Percentiles rank a stretch among this genome's conserved stretches.
Conservation (phyloP, 2,329 filamentous ascomycete genomes). For the Trichoderma aggressivum region DNA sequence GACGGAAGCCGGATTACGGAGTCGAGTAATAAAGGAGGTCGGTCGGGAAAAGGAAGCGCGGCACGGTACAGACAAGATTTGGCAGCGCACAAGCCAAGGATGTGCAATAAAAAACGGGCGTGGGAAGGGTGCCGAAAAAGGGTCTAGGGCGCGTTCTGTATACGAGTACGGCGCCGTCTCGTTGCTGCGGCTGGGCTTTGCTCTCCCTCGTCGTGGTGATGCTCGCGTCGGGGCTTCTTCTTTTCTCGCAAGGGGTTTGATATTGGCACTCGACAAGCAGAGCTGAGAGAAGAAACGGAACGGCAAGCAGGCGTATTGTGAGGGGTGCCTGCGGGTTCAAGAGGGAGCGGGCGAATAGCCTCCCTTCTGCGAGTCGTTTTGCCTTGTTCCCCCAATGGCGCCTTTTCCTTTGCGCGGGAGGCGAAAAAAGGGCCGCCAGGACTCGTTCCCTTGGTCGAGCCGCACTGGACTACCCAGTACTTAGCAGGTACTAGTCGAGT, state of each 20-base stretch:
- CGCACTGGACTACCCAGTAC: not conserved
- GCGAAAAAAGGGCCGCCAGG: not conserved
- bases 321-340: not conserved
- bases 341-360: conserved; percentile 8
- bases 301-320: not conserved
- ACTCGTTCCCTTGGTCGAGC: not conserved
- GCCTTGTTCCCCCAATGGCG: conserved; percentile 4
- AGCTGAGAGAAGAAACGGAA: not conserved
- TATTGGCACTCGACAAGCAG: not conserved
- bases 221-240: not conserved
- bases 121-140: conserved; percentile 14
- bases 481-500: conserved; percentile 6
- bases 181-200: not conserved
- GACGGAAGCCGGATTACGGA: conserved; percentile 14
- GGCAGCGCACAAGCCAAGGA: conserved; percentile 17
- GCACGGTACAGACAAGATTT: conserved; percentile 12
- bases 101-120: conserved; percentile 16
- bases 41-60: conserved; percentile 17
- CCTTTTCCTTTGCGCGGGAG: conserved; percentile 9
- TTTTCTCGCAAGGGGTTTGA: not conserved
- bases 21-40: conserved; percentile 14
- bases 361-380: not conserved
- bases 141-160: conserved; percentile 13
- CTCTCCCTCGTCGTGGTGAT: not conserved
- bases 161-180: conserved; percentile 10